Base-by-base conservation (phyloP, 2,329 filamentous ascomycete genomes). In the Passalora sequoiae region DNA sequence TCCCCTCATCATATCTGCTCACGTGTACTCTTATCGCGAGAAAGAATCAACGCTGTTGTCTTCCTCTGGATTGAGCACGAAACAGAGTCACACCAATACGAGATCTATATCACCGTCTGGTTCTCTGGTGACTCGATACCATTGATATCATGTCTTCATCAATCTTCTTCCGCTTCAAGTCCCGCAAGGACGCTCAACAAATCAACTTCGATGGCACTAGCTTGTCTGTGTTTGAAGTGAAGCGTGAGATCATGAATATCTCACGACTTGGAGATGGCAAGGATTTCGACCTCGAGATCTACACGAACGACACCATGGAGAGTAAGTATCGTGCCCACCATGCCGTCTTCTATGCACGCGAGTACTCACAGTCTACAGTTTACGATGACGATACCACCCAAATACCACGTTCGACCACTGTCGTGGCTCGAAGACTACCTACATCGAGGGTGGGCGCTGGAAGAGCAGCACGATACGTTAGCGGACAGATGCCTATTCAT, bases 81-180 rank as follows among this genome's bases (percentile, higher is more conserved):
- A 36, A 17, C 13, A 36, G 17, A 36, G 15, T 36, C 10, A 22
- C 19, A 36, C 15, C 33, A 36, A 17, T 24, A 8, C 33, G 20
- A 36, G 33, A 20, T 20, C 20, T 20, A 36, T 8, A 5, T 24
- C 15, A n/a, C n/a, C 33, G 15, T 36, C 17, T 13, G 33, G 33
- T 20, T 20, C 16, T 9, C 33, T 20, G 33, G 19, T 36, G 30
- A 25, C 21, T 29, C 16, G 41, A 43, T 38, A 20, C 41, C 22
- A 40, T 39, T 51, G 40, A 65, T 72, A 80, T 62, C 62, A 96
- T 96, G 89, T 81, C 88, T 65, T 95, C 92, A 44, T 97, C 89
- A 56, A 92, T 98, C 64, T 97, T 96, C 72, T 98, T 96, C 86
- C 95, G 95, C 73, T 98, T 98, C 83, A 97, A 96, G 73, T 97